Evolutionary conservation across 352 stramenopile genomes (phyloP).

Genomic region (Phytopythium delawarense): DNA sequence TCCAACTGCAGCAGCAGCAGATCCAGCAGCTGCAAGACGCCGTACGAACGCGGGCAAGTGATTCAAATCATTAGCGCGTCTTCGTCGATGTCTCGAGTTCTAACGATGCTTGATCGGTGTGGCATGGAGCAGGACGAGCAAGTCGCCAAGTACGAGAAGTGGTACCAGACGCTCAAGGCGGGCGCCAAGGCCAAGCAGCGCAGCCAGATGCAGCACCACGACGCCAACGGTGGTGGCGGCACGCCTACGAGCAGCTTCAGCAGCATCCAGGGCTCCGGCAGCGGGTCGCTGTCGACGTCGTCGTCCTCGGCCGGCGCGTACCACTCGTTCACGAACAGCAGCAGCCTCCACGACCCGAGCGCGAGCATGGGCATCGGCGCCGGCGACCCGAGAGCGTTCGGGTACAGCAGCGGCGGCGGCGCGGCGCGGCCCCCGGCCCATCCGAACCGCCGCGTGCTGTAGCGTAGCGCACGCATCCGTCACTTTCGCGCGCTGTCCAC

Average conservation of each 20-base stretch:
- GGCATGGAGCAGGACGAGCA: slow-evolving; percentile 45
- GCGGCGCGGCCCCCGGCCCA: slow-evolving; percentile 49
- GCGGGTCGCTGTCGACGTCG: neutral
- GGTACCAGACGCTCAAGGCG: slow-evolving; percentile 83
- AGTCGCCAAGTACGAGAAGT: slow-evolving; percentile 82
- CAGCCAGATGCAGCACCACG: slow-evolving; percentile 41
- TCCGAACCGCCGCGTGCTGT: slow-evolving; percentile 61
- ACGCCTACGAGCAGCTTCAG: slow-evolving; percentile 30
- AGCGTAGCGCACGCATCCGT: slow-evolving; percentile 5
- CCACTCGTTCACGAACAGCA: slow-evolving; percentile 68
- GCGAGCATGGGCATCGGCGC: slow-evolving; percentile 5
- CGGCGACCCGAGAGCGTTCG: neutral
- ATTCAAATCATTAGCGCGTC: no score
- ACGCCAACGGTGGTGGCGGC: slow-evolving; percentile 3
- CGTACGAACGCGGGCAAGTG: slow-evolving; percentile 30
- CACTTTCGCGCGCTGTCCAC: neutral
- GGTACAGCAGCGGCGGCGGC: slow-evolving; percentile 13
- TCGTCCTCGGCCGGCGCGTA: slow-evolving; percentile 18
- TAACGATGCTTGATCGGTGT: neutral
- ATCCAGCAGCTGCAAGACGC: slow-evolving; percentile 57
- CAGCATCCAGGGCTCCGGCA: slow-evolving; percentile 10
- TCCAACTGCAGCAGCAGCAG: slow-evolving; percentile 49
- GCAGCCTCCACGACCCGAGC: slow-evolving; percentile 47
- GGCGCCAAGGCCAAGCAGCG: slow-evolving; percentile 81
- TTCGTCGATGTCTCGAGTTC: neutral